A percentile compares a stretch with the other conserved stretches of the same genome.
phyloP scores from a whole-genome alignment of 1,284 basidiomycete genomes.

The Sanghuangporus baumii region DNA sequence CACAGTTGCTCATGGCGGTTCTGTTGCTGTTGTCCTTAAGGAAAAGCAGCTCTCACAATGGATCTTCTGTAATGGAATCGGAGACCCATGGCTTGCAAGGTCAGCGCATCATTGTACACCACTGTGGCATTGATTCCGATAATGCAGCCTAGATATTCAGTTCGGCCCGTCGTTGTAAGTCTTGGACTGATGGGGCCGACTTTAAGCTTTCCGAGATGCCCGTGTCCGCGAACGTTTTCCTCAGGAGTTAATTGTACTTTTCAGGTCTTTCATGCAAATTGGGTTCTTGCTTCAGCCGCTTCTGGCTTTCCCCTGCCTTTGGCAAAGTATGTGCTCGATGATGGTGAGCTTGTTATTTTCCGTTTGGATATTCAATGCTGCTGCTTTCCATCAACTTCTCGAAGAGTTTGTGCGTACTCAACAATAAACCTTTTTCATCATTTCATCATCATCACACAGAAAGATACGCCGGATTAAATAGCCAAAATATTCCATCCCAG shows the following conservation, averaged over 20 bases:
- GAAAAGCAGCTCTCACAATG: constrained; percentile 14
- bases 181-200: not conserved
- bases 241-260: not conserved
- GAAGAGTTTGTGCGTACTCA: not conserved
- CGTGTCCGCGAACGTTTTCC: not conserved
- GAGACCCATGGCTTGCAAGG: constrained; percentile 17
- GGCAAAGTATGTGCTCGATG: constrained; percentile 15
- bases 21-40: constrained; percentile 8
- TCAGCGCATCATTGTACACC: not conserved
- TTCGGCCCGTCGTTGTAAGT: constrained; percentile 14
- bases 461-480: not conserved
- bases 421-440: not conserved
- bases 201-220: not conserved
- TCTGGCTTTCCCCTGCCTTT: constrained; percentile 14
- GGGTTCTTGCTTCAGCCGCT: constrained; percentile 16
- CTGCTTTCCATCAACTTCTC: not conserved
- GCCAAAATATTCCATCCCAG: not conserved
- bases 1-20: constrained; percentile 18
- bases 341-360: constrained; percentile 1
- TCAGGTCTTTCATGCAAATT: constrained; percentile 19
- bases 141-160: not conserved
- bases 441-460: no score
- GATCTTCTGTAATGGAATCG: constrained; percentile 17
- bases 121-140: not conserved
- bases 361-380: not conserved